Percentiles rank a stretch among this genome's conserved stretches.
Conservation (phyloP, 345 rosid species). For the Populus tremula region DNA sequence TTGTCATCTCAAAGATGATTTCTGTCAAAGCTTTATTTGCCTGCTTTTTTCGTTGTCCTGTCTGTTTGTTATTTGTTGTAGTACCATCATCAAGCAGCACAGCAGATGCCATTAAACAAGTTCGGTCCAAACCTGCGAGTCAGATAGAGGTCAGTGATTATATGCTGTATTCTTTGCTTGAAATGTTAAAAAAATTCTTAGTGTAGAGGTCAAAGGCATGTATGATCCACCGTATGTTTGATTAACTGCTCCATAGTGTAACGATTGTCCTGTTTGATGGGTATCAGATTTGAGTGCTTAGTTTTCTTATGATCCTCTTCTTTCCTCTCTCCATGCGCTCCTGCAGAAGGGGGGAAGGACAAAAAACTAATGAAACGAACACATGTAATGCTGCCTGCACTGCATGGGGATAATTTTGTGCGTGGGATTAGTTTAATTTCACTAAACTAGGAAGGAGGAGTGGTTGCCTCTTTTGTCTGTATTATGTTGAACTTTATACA, state of each 20-base stretch:
- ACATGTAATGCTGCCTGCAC: neutral
- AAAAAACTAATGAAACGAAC: neutral
- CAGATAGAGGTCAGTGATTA: slow-evolving; percentile 68
- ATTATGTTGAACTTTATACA: neutral
- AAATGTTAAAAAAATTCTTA: neutral
- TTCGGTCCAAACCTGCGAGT: slow-evolving; percentile 80
- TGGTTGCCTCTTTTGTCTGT: neutral
- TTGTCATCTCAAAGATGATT: slow-evolving; percentile 7
- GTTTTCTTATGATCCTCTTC: neutral
- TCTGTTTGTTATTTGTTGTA: slow-evolving; percentile 24
- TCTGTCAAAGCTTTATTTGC: slow-evolving; percentile 9
- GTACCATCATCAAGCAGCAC: slow-evolving; percentile 52
- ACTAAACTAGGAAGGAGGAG: neutral
- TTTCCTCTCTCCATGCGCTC: neutral
- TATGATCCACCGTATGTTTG: neutral
- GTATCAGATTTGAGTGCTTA: neutral
- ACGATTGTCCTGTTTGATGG: neutral
- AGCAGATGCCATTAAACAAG: slow-evolving; percentile 56
- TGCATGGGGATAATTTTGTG: neutral
- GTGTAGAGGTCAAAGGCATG: neutral
- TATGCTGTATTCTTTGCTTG: neutral
- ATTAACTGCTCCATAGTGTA: neutral
- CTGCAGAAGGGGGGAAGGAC: neutral
- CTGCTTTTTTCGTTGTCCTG: slow-evolving; percentile 4
- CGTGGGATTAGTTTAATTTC: neutral